Base-by-base conservation (phyloP, 129 eudicot species). In the Calendula officinalis region DNA sequence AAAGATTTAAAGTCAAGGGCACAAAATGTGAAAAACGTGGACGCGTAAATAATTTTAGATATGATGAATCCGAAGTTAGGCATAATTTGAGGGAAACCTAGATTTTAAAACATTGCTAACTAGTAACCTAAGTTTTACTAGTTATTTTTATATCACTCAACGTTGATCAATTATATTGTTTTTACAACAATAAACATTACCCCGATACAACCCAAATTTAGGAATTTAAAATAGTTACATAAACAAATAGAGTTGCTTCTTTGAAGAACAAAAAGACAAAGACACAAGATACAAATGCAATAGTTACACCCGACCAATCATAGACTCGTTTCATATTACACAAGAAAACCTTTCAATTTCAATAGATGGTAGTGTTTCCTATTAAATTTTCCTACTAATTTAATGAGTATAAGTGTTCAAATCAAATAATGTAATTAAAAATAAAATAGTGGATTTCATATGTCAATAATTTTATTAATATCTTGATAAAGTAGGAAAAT, bases 1-100 rank as follows among this genome's bases (percentile, higher is more conserved):
- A 41, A 60, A n/a, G n/a, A n/a, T n/a, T n/a, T n/a, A n/a, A n/a
- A 62, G 63, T 4, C 3, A 33, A 37, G 63, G 69, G 76, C 35
- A 11, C 7, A 22, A 2, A 48, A 45, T 4, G 5, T n/a, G 13
- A 51, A 70, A 70, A 49, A 8, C 30, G 15, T 8, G 58, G 46
- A 71, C 69, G 50, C 38, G 75, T 30, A 44, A 22, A 22, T 36
- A 53, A 51, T n/a, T 56, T 56, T 5, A 37, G 60, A 22, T 4
- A 9, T 39, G 8, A 8, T 2, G 60, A 55, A 32, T 15, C 58
- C 36, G 7, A 54, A 62, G 60, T 49, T 15, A 22, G 60, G 70
- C 70, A 49, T 65, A 12, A 13, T 49, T 50, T 36, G 49, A 37
- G 46, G n/a, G n/a, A n/a, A n/a, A n/a, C n/a, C n/a, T n/a, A n/a